Conservation (phyloP, 768 basidiomycete genomes). For the Sporobolomyces roseus region DNA sequence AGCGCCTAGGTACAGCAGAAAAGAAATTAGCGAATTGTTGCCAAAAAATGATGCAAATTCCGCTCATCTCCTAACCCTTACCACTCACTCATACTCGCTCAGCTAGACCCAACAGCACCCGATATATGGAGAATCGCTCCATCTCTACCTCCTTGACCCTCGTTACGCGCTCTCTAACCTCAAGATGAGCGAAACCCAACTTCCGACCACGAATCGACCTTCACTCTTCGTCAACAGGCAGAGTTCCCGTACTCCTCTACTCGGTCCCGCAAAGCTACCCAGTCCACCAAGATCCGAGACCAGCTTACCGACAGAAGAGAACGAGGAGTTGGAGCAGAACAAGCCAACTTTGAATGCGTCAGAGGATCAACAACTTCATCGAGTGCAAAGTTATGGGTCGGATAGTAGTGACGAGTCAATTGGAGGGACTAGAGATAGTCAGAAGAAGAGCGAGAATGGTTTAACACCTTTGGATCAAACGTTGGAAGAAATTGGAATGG, state of each 20-base stretch:
- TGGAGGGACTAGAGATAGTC: too few relatives aligned
- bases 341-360: background rate
- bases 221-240: slow-evolving; percentile 2
- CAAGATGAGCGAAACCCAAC: too few relatives aligned
- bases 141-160: background rate
- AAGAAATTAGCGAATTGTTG: too few relatives aligned
- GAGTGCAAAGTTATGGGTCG: background rate
- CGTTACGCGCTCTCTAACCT: background rate
- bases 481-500: slow-evolving; percentile 76
- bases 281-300: background rate
- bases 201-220: background rate
- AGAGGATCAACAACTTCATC: background rate
- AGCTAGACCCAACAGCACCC: too few relatives aligned
- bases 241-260: slow-evolving; percentile 4
- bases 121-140: too few relatives aligned
- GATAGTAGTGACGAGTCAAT: background rate
- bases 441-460: too few relatives aligned
- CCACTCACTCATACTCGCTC: too few relatives aligned
- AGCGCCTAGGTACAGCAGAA: too few relatives aligned
- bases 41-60: too few relatives aligned
- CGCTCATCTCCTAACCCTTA: too few relatives aligned
- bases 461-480: slow-evolving; percentile 67
- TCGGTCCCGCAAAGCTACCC: slow-evolving; percentile 8
- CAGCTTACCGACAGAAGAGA: background rate
- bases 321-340: too few relatives aligned